Evolutionary conservation across 495 filamentous ascomycete species (phyloP).

Genomic region (Trichoderma reesei): DNA sequence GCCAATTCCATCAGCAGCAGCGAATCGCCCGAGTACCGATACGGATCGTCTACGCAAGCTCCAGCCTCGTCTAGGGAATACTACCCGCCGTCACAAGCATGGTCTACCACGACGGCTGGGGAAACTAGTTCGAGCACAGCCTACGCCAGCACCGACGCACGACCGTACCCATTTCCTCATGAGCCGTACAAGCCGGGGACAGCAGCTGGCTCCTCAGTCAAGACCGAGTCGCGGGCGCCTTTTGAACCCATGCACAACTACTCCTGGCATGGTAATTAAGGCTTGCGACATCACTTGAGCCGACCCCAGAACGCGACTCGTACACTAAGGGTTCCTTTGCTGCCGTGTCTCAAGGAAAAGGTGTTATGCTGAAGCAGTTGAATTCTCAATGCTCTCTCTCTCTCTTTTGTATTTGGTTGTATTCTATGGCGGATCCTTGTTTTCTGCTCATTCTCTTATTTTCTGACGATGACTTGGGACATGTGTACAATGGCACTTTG

Average conservation of each 20-base stretch:
- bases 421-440: neutral
- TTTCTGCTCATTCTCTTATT: no score
- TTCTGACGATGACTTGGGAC: neutral
- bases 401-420: neutral
- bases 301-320: no score
- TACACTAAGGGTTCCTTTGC: no score
- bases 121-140: conserved; percentile 25
- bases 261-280: conserved; percentile 11
- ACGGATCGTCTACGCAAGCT: conserved; percentile 30
- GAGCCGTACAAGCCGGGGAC: conserved; percentile 20
- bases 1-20: conserved; percentile 34
- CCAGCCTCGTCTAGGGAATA: conserved; percentile 31
- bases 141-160: conserved; percentile 27
- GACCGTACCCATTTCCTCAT: conserved; percentile 31
- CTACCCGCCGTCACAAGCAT: conserved; percentile 34
- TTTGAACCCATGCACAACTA: conserved; percentile 24
- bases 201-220: conserved; percentile 11
- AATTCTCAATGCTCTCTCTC: no score
- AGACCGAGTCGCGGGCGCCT: conserved; percentile 15
- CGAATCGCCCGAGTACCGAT: conserved; percentile 38
- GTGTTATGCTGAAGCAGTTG: no score
- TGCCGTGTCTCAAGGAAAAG: no score
- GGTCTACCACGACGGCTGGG: conserved; percentile 32
- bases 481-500: neutral
- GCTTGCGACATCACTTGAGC: neutral